A percentile compares a stretch with the other conserved stretches of the same genome.
phyloP scores from a whole-genome alignment of 768 basidiomycete genomes.

The Panellus pusillus region DNA sequence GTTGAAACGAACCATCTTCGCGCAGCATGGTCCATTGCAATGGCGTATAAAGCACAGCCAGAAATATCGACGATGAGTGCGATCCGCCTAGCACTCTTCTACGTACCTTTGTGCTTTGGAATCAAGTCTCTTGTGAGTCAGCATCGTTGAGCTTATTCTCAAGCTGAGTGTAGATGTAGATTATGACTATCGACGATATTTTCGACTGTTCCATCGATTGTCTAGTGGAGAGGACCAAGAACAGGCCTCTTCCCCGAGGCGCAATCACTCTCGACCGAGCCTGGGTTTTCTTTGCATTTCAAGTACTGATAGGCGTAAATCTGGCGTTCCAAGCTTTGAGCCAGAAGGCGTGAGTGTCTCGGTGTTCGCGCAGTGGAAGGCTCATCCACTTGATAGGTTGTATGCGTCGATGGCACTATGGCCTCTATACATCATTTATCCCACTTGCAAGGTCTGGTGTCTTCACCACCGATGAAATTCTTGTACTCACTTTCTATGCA shows the following conservation, averaged over 20 bases:
- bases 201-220: conserved; percentile 30
- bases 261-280: conserved; percentile 28
- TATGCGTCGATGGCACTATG: conserved; percentile 28
- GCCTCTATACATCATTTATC: conserved; percentile 35
- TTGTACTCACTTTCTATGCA: not conserved
- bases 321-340: conserved; percentile 23
- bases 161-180: conserved; percentile 17
- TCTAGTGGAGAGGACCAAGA: conserved; percentile 29
- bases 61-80: conserved; percentile 20
- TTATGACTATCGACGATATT: conserved; percentile 34
- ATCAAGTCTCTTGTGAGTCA: conserved; percentile 31
- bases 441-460: conserved; percentile 31
- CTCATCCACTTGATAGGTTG: conserved; percentile 17
- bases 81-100: conserved; percentile 22
- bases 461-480: not conserved
- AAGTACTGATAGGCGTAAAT: conserved; percentile 25
- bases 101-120: conserved; percentile 31
- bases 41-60: conserved; percentile 30
- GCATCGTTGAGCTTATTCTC: not conserved
- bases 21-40: conserved; percentile 32
- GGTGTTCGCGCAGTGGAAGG: not conserved
- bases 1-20: not conserved
- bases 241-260: conserved; percentile 28
- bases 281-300: conserved; percentile 30
- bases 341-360: conserved; percentile 21